A percentile compares a stretch with the other conserved stretches of the same genome.
phyloP scores from a whole-genome alignment of 768 basidiomycete species.

The Gelatoporia subvermispora region DNA sequence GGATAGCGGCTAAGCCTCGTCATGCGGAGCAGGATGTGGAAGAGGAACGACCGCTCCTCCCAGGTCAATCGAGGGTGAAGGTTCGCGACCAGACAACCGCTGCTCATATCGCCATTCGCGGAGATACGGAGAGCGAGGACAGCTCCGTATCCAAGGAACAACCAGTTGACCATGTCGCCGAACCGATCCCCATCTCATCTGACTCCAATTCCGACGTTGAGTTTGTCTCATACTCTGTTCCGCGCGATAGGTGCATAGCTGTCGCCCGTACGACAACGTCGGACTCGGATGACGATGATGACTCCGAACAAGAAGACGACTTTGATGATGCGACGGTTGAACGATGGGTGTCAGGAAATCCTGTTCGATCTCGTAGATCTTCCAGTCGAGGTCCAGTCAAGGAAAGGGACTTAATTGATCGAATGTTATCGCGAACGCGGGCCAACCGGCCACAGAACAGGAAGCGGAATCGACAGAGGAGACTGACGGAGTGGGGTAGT shows the following conservation, averaged over 20 bases:
- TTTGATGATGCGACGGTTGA: slow-evolving; percentile 22
- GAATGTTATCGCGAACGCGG: slow-evolving; percentile 54
- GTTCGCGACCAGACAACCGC: slow-evolving; percentile 25
- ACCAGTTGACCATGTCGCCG: background rate
- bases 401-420: slow-evolving; percentile 56
- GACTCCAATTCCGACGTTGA: background rate
- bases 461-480: slow-evolving; percentile 13
- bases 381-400: slow-evolving; percentile 23
- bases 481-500: slow-evolving; percentile 11
- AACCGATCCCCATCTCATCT: background rate
- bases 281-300: slow-evolving; percentile 5
- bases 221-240: slow-evolving; percentile 6
- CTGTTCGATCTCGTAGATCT: slow-evolving; percentile 7
- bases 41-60: slow-evolving; percentile 37
- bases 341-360: slow-evolving; percentile 25
- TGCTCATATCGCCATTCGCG: slow-evolving; percentile 38
- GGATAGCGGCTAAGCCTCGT: background rate
- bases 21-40: slow-evolving; percentile 15
- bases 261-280: background rate
- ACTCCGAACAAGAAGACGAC: slow-evolving; percentile 6
- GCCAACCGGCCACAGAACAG: slow-evolving; percentile 1
- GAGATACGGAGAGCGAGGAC: slow-evolving; percentile 62
- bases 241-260: slow-evolving; percentile 1
- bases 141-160: slow-evolving; percentile 4
- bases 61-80: slow-evolving; percentile 47